Percentiles rank a stretch among this genome's conserved stretches.
These are phyloP conservation scores for Bolboschoenoplectus hybrid DNA, from an alignment of 202 grass and related monocot genomes.

Conservation along the genomic window DNA sequence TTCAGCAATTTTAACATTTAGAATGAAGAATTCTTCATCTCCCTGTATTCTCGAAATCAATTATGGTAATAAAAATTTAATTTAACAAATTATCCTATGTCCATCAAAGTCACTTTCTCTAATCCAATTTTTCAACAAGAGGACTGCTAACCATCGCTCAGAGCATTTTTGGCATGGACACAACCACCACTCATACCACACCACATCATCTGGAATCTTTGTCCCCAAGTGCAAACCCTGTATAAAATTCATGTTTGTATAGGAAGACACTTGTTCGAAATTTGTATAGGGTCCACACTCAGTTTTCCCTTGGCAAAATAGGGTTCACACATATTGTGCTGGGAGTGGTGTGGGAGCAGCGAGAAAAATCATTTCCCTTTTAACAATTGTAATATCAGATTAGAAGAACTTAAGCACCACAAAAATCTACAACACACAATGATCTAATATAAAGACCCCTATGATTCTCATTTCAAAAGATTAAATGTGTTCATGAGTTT, in stretches of 20 bases:
- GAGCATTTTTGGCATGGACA: not conserved
- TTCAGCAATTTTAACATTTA: constrained; percentile 82
- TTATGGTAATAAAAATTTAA: constrained; percentile 32
- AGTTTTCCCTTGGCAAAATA: not conserved
- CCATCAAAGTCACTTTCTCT: constrained; percentile 1
- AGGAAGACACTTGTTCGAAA: not conserved
- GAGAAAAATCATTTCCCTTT: not conserved
- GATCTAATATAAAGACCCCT: constrained; percentile 28
- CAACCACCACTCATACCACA: not conserved
- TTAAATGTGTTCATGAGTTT: constrained; percentile 19
- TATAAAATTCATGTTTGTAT: constrained; percentile 3
- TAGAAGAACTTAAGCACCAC: not conserved
- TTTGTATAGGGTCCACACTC: not conserved
- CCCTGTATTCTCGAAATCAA: constrained; percentile 54
- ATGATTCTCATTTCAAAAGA: constrained; percentile 30
- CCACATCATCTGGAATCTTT: not conserved
- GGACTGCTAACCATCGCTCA: not conserved
- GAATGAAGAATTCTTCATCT: constrained; percentile 65
- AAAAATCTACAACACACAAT: constrained; percentile 27
- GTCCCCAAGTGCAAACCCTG: not conserved
- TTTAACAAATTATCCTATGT: constrained; percentile 30
- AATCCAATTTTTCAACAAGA: constrained; percentile 27
- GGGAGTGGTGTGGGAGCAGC: not conserved
- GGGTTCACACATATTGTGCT: not conserved
- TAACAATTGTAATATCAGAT: constrained; percentile 1